A percentile compares a stretch with the other conserved stretches of the same genome.
Conservation (phyloP, 2,329 filamentous ascomycete genomes). For the Coniella lustricola region DNA sequence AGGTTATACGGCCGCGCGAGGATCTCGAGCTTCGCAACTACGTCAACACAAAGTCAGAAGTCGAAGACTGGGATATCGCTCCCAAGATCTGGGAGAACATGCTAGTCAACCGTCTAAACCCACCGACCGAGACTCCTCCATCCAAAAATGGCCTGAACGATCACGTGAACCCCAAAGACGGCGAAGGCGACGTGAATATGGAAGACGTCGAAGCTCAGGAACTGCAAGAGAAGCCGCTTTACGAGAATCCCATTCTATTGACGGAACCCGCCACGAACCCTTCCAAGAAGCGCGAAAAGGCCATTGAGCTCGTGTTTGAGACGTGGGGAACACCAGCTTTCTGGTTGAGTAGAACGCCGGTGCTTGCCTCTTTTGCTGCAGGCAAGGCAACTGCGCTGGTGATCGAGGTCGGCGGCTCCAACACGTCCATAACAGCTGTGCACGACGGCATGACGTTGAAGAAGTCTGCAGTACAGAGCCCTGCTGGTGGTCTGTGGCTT, state of each 20-base stretch:
- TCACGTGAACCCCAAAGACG: constrained; percentile 48
- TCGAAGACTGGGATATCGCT: constrained; percentile 94
- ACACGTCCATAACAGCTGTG: constrained; percentile 81
- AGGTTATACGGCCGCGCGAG: constrained; percentile 70
- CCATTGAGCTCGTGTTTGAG: constrained; percentile 95
- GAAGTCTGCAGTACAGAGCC: constrained; percentile 79
- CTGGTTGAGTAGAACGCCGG: constrained; percentile 83
- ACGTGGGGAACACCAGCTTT: constrained; percentile 93
- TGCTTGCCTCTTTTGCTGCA: constrained; percentile 83
- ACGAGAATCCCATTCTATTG: constrained; percentile 86
- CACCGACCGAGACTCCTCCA: constrained; percentile 61
- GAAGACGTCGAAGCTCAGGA: constrained; percentile 47
- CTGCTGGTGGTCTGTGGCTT: constrained; percentile 81
- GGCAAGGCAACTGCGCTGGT: constrained; percentile 92
- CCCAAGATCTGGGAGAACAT: constrained; percentile 88
- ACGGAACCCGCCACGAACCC: constrained; percentile 93
- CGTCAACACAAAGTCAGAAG: constrained; percentile 79
- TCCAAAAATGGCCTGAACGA: constrained; percentile 76
- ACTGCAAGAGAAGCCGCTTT: constrained; percentile 63
- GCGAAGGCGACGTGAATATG: constrained; percentile 55
- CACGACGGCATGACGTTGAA: constrained; percentile 93
- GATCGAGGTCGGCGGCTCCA: constrained; percentile 83
- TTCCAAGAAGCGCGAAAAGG: constrained; percentile 81
- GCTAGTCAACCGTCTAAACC: constrained; percentile 81
- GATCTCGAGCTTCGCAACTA: constrained; percentile 85